These are phyloP conservation scores for Porodaedalea pini DNA, from an alignment of 1,284 basidiomycete genomes.

Conservation along the genomic window DNA sequence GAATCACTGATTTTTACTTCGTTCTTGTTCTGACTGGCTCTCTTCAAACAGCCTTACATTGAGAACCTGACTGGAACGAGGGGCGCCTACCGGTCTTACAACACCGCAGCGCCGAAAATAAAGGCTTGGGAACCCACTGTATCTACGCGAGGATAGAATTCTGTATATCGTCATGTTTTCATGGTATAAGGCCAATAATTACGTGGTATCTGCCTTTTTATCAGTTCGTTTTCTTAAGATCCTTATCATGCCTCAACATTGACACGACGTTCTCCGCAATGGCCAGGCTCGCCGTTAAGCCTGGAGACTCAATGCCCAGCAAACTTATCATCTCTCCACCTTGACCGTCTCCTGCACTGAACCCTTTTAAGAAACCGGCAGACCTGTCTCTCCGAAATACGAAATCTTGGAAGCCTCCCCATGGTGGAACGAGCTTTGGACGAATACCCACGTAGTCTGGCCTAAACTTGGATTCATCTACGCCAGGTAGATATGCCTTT, in stretches of 20 bases:
- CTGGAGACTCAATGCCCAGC: constrained; percentile 76
- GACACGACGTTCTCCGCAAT: constrained; percentile 72
- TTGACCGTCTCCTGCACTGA: constrained; percentile 20
- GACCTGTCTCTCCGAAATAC: constrained; percentile 55
- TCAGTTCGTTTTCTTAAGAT: neutral
- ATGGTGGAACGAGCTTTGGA: constrained; percentile 80
- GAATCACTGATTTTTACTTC: constrained; percentile 31
- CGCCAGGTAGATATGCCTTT: constrained; percentile 69
- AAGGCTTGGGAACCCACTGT: constrained; percentile 81
- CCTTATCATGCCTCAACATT: constrained; percentile 34
- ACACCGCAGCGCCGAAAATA: constrained; percentile 80
- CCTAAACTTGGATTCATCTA: constrained; percentile 61
- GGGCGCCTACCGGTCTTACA: constrained; percentile 85
- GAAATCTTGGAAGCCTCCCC: constrained; percentile 84
- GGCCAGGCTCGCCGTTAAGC: constrained; percentile 69
- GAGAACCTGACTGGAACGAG: constrained; percentile 92
- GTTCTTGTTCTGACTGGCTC: neutral
- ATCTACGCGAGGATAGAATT: constrained; percentile 39
- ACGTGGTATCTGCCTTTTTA: neutral
- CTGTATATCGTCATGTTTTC: neutral
- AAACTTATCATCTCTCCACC: constrained; percentile 66
- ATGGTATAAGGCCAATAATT: constrained; percentile 1
- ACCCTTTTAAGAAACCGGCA: constrained; percentile 26
- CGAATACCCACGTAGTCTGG: constrained; percentile 92
- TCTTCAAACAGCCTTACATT: constrained; percentile 55